phyloP scores from a whole-genome alignment of 225 moss, liverwort and hornwort genomes.

The Marchantia paleacea region DNA sequence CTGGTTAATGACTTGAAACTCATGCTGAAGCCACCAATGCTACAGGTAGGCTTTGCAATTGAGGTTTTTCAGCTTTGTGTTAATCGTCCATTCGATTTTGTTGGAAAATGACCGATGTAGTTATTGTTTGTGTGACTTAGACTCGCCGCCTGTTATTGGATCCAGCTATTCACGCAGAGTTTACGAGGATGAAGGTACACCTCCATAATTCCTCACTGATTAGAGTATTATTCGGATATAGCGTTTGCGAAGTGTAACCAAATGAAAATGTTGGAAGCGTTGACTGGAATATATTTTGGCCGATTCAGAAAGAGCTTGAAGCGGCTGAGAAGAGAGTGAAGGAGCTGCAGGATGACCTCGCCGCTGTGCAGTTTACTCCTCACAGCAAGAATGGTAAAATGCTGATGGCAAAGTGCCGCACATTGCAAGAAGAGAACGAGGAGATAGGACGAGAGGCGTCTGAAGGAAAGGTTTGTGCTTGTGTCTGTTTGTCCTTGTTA shows the following conservation, averaged over 20 bases:
- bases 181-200: slow-evolving; percentile 93
- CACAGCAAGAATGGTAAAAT: slow-evolving; percentile 99
- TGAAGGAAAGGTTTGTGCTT: slow-evolving; percentile 78
- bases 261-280: not conserved
- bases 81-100: not conserved
- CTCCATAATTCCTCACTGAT: not conserved
- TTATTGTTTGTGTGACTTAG: slow-evolving; percentile 32
- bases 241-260: not conserved
- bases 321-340: slow-evolving; percentile 88
- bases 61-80: not conserved
- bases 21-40: slow-evolving; percentile 84
- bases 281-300: not conserved
- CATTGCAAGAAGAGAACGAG: slow-evolving; percentile 95
- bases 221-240: not conserved
- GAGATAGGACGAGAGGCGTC: slow-evolving; percentile 98
- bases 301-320: slow-evolving; percentile 87
- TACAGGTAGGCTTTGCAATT: slow-evolving; percentile 55
- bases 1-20: slow-evolving; percentile 85
- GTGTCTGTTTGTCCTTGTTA: not conserved
- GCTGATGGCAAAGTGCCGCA: slow-evolving; percentile 99
- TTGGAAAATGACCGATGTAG: not conserved
- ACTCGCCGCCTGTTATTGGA: slow-evolving; percentile 90
- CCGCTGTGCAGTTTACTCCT: slow-evolving; percentile 95
- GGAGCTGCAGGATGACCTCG: slow-evolving; percentile 97
- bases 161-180: slow-evolving; percentile 92